Percentiles rank a stretch among this genome's conserved stretches.
Conservation (phyloP, 2,329 filamentous ascomycete species). For the Exophiala dermatitidis region DNA sequence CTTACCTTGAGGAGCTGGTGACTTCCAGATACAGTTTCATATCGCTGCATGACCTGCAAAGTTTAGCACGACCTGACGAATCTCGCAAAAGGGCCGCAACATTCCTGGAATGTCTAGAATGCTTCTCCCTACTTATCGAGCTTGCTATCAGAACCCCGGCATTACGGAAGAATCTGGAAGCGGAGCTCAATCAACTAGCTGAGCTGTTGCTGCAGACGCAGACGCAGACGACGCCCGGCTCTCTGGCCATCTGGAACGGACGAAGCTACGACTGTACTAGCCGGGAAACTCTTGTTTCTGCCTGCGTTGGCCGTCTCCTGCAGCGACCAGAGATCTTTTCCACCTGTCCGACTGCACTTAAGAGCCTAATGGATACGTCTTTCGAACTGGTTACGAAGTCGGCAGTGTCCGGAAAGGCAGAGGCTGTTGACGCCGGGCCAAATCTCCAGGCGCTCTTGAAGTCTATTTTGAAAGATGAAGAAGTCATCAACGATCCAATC, state of each 20-base stretch:
- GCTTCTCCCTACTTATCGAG: conserved; percentile 12
- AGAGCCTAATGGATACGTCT: neutral
- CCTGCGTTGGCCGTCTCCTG: conserved; percentile 16
- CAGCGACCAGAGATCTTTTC: conserved; percentile 7
- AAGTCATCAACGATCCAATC: conserved; percentile 3
- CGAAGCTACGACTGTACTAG: conserved; percentile 4
- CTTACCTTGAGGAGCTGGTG: conserved; percentile 1
- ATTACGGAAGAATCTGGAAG: conserved; percentile 2
- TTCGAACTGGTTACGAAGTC: neutral
- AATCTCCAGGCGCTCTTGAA: conserved; percentile 1
- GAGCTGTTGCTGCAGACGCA: neutral
- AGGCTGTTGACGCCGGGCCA: neutral
- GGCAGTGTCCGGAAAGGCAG: neutral
- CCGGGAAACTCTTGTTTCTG: conserved; percentile 5
- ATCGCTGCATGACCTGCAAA: conserved; percentile 5
- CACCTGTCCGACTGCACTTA: conserved; percentile 3
- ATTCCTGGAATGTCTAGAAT: conserved; percentile 17
- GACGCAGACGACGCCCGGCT: neutral
- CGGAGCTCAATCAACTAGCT: conserved; percentile 8
- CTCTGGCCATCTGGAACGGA: conserved; percentile 9
- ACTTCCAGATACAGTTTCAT: conserved; percentile 4
- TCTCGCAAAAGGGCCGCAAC: neutral
- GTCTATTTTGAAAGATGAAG: conserved; percentile 4
- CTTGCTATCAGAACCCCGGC: neutral
- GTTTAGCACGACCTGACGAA: neutral